These are phyloP conservation scores for Arachis stenosperma DNA, from an alignment of 306 rosid species.

Conservation along the genomic window DNA sequence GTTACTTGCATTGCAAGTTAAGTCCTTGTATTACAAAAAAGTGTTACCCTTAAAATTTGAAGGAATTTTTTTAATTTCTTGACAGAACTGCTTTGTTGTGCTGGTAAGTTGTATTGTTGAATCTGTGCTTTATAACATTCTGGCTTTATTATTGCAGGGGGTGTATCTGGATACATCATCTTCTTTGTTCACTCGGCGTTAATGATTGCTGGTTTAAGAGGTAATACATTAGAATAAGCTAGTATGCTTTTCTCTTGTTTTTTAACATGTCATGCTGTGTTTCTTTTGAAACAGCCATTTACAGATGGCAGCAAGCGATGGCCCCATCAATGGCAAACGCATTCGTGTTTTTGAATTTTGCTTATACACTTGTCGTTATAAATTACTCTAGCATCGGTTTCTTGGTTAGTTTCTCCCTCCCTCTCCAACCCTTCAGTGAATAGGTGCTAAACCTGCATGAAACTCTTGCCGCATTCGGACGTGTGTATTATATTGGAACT, in stretches of 20 bases:
- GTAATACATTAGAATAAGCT: conserved; percentile 43
- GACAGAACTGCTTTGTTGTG: conserved; percentile 12
- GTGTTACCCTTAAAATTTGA: background rate
- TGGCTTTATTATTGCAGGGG: conserved; percentile 61
- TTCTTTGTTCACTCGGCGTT: conserved; percentile 97
- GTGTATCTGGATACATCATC: conserved; percentile 90
- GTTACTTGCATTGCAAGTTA: background rate
- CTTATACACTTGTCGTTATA: conserved; percentile 84
- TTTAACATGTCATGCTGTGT: conserved; percentile 37
- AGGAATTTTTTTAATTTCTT: conserved; percentile 7
- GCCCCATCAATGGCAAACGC: conserved; percentile 63
- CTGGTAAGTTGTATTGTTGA: conserved; percentile 17
- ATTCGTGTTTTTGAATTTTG: conserved; percentile 68
- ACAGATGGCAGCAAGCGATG: conserved; percentile 89
- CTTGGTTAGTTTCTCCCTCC: conserved; percentile 69
- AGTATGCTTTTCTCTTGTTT: conserved; percentile 21
- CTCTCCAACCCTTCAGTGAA: conserved; percentile 31
- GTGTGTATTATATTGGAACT: conserved; percentile 85
- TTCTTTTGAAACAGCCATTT: conserved; percentile 70
- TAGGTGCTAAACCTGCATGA: conserved; percentile 90
- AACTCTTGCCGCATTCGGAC: conserved; percentile 81
- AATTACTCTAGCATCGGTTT: conserved; percentile 90
- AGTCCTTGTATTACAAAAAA: background rate
- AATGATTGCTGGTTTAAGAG: conserved; percentile 98
- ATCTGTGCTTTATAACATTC: conserved; percentile 26